phyloP scores from a whole-genome alignment of 352 stramenopile species.

The Pythium sp. region DNA sequence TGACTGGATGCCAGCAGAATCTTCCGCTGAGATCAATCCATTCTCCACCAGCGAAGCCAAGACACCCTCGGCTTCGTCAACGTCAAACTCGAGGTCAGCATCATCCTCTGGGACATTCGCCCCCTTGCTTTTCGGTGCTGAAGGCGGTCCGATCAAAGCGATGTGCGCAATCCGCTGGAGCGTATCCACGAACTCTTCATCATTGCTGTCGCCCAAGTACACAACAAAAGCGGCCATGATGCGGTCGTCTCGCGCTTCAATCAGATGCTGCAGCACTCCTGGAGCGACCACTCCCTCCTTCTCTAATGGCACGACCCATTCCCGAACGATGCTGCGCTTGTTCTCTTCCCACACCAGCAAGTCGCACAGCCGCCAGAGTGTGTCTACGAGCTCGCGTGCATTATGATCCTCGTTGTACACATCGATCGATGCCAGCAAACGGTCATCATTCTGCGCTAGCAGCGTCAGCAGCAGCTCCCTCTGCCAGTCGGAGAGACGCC shows the following conservation, averaged over 20 bases:
- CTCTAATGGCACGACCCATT: constrained; percentile 57
- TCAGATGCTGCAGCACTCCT: constrained; percentile 41
- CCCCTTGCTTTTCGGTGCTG: background rate
- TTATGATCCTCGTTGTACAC: constrained; percentile 53
- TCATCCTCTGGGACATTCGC: background rate
- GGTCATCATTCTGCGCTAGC: constrained; percentile 37
- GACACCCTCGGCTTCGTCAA: constrained; percentile 21
- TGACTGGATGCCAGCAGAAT: constrained; percentile 27
- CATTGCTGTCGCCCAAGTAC: constrained; percentile 60
- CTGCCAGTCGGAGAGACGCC: constrained; percentile 49
- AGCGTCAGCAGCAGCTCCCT: constrained; percentile 56
- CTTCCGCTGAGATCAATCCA: constrained; percentile 23
- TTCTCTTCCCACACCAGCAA: constrained; percentile 62
- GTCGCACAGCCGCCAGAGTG: constrained; percentile 57
- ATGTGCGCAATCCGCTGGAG: constrained; percentile 47
- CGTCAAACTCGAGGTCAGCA: constrained; percentile 21
- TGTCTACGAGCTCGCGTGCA: constrained; percentile 46
- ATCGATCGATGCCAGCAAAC: constrained; percentile 52
- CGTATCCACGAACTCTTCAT: constrained; percentile 62
- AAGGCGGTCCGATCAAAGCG: constrained; percentile 17
- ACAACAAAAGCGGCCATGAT: constrained; percentile 65
- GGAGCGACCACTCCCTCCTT: constrained; percentile 23
- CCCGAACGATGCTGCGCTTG: constrained; percentile 37
- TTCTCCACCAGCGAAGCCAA: constrained; percentile 28
- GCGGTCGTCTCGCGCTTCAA: constrained; percentile 54